Conservation (phyloP, 2,329 filamentous ascomycete genomes). For the Cadophora malorum region DNA sequence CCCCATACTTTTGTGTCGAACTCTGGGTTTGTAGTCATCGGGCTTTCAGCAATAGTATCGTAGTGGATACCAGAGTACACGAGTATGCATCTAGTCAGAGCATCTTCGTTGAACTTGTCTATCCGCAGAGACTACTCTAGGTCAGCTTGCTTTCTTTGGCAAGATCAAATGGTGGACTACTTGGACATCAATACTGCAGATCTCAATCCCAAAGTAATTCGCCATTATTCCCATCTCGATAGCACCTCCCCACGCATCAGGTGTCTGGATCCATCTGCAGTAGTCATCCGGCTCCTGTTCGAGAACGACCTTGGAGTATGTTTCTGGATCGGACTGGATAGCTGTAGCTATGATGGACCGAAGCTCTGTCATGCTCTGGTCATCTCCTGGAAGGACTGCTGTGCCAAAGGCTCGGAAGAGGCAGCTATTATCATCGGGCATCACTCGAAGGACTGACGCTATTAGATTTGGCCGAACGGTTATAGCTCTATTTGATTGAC, state of each 20-base stretch:
- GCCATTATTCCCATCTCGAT: conserved; percentile 89
- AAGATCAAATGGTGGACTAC: conserved; percentile 39
- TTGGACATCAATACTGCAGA: conserved; percentile 82
- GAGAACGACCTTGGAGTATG: conserved; percentile 79
- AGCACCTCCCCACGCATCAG: conserved; percentile 87
- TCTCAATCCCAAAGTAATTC: conserved; percentile 84
- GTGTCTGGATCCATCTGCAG: conserved; percentile 78
- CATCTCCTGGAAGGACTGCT: conserved; percentile 67
- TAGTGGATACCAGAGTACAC: conserved; percentile 95
- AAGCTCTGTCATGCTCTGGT: conserved; percentile 74
- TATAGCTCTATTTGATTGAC: conserved; percentile 41
- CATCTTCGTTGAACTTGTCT: conserved; percentile 79
- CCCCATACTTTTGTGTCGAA: conserved; percentile 72
- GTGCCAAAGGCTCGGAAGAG: conserved; percentile 89
- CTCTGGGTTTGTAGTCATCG: conserved; percentile 68
- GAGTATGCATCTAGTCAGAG: conserved; percentile 72
- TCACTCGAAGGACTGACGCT: conserved; percentile 76
- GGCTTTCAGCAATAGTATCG: conserved; percentile 82
- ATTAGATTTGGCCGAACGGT: not conserved
- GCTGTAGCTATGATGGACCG: conserved; percentile 78
- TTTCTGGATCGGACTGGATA: conserved; percentile 74
- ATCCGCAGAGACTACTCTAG: conserved; percentile 61
- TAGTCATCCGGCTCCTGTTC: conserved; percentile 76
- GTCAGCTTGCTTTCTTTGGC: conserved; percentile 34
- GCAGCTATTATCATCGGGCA: conserved; percentile 97